Percentiles rank a stretch among this genome's conserved stretches.
Conservation (phyloP, 176 grass and related monocot species). For the Triticum monococcum region DNA sequence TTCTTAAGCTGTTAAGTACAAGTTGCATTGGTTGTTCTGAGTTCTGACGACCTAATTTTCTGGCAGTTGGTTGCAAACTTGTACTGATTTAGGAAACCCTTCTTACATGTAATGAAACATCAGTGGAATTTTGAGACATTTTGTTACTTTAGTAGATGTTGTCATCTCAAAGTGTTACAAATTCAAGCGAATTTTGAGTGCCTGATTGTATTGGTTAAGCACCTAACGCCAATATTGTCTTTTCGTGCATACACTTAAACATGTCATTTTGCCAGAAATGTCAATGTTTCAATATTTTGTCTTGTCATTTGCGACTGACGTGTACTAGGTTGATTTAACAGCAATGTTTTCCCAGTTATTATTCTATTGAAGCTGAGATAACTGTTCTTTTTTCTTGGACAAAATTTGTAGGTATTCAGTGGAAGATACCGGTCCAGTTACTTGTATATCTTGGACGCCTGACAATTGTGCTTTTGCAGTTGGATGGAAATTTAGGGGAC, state of each 20-base stretch:
- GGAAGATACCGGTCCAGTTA: slow-evolving; percentile 95
- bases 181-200: background rate
- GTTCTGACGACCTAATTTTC: slow-evolving; percentile 9
- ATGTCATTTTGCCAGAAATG: background rate
- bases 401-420: slow-evolving; percentile 79
- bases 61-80: background rate
- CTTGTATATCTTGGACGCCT: slow-evolving; percentile 94
- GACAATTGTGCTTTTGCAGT: slow-evolving; percentile 97
- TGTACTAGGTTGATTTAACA: slow-evolving; percentile 5
- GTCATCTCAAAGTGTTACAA: slow-evolving; percentile 8
- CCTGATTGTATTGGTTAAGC: slow-evolving; percentile 11
- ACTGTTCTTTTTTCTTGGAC: background rate
- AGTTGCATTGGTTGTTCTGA: slow-evolving; percentile 3
- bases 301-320: background rate
- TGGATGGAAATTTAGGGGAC: slow-evolving; percentile 93
- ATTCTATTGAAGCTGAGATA: slow-evolving; percentile 24
- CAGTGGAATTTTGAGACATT: background rate
- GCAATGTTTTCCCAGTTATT: slow-evolving; percentile 18
- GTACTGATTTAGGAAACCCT: background rate
- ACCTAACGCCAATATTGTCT: background rate
- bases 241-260: slow-evolving; percentile 7
- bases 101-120: background rate
- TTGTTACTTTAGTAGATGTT: background rate
- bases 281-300: slow-evolving; percentile 1
- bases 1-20: background rate